Base-by-base conservation (phyloP, 208 protist genomes). In the Leishmania arabica region DNA sequence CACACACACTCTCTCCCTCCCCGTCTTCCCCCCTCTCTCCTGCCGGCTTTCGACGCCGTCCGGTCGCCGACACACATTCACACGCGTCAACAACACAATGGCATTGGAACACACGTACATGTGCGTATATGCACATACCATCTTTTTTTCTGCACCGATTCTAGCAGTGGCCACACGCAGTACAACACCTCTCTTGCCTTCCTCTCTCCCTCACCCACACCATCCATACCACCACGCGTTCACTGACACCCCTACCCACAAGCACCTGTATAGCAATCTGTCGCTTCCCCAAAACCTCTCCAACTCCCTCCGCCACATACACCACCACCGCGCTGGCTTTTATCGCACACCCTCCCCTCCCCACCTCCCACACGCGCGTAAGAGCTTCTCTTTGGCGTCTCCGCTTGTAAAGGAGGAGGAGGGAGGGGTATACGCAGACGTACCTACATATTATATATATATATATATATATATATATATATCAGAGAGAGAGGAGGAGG, bases 151-250 rank as follows among this genome's bases (percentile, higher is more conserved):
- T 24, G 21, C 69, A 47, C 69, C 24, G 45, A 73, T 24, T 24
- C 37, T 49, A 27, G 37, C 51, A 76, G 72, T 47, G 53, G 47
- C 15, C 45, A 45, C 72, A 64, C 72, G n/a, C 72, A n/a, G 72
- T 76, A 62, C 72, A 37, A 45, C 31, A 58, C 11, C 51, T 78
- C 75, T 70, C 60, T 31, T 21, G 45, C 56, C 69, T 78, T 19
- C 58, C 54, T 78, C 60, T 60, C n/a, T 56, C 31, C 15, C n/a
- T 31, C 51, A 9, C 9, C 31, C 15, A 0, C 34, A 60, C 34
- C 47, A 11, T 11, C 27, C 69, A 19, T 17, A 60, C 71, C 24
- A 21, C 27, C 76, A 34, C 47, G 45, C 11, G 31, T 65, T 8
- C n/a, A 64, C 72, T 62, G 31, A 13, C 31, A n/a, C 51, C 11